phyloP scores from a whole-genome alignment of 768 basidiomycete genomes.

The Trametes elegans region DNA sequence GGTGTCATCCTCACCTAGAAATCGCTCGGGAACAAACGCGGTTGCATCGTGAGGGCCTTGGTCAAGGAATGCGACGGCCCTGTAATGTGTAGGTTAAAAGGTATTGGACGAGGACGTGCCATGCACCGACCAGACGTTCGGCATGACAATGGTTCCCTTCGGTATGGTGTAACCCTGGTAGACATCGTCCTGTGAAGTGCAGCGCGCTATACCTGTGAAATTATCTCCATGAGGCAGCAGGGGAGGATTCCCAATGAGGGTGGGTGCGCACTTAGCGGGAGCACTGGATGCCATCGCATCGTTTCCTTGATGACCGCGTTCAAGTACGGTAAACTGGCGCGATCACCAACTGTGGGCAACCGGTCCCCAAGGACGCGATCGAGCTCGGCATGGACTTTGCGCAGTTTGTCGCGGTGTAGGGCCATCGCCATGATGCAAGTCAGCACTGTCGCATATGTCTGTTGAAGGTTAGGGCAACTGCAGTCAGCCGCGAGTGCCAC shows the following conservation, averaged over 20 bases:
- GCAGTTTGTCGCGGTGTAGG: conserved; percentile 8
- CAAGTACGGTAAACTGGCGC: conserved; percentile 22
- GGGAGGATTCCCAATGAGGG: too few species aligned
- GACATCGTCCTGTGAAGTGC: conserved; percentile 19
- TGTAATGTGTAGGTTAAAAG: neutral
- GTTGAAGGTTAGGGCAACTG: too few species aligned
- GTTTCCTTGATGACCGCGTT: conserved; percentile 25
- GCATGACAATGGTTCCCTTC: conserved; percentile 24
- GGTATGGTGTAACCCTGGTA: conserved; percentile 27
- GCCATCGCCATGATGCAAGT: neutral
- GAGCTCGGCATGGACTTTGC: conserved; percentile 26
- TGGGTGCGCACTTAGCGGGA: conserved; percentile 32
- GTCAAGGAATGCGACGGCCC: conserved; percentile 15
- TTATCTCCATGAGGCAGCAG: neutral
- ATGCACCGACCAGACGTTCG: conserved; percentile 25
- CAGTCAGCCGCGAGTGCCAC: too few species aligned
- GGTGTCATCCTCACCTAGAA: conserved; percentile 6
- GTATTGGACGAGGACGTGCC: too few species aligned
- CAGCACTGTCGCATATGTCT: neutral
- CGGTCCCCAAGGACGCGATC: conserved; percentile 24
- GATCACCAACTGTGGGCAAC: conserved; percentile 20
- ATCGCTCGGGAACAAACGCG: conserved; percentile 23
- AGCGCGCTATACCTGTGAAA: conserved; percentile 24
- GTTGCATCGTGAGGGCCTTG: conserved; percentile 14
- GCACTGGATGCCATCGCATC: conserved; percentile 31